These are phyloP conservation scores for Skeletonema grethae DNA, from an alignment of 108 stramenopile genomes.

Conservation along the genomic window DNA sequence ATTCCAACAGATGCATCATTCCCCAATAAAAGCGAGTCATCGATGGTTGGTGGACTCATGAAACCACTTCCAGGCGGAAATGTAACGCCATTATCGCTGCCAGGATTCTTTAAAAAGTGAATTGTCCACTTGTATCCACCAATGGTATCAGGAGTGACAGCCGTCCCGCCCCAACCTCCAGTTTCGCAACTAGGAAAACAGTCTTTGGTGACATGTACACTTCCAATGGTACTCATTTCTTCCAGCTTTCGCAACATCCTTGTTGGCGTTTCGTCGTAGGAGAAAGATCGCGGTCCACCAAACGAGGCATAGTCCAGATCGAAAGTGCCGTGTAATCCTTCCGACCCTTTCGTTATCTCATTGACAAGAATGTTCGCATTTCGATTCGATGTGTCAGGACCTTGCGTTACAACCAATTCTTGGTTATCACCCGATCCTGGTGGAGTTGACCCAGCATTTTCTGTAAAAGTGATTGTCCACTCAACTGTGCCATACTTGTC, in stretches of 20 bases:
- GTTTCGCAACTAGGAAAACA: slow-evolving; percentile 59
- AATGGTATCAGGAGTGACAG: slow-evolving; percentile 54
- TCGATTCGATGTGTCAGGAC: slow-evolving; percentile 45
- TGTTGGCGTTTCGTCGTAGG: slow-evolving; percentile 62
- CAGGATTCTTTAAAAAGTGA: slow-evolving; percentile 70
- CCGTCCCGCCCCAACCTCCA: slow-evolving; percentile 80
- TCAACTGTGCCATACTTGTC: slow-evolving; percentile 78
- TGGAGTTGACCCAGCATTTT: slow-evolving; percentile 62
- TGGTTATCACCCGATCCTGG: slow-evolving; percentile 78
- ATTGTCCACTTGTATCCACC: slow-evolving; percentile 85
- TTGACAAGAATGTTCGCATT: slow-evolving; percentile 45
- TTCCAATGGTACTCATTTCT: slow-evolving; percentile 75
- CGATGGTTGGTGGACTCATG: slow-evolving; percentile 59
- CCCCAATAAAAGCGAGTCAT: slow-evolving; percentile 49
- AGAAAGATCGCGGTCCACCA: slow-evolving; percentile 37
- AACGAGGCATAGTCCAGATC: slow-evolving; percentile 54
- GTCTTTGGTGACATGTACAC: slow-evolving; percentile 56
- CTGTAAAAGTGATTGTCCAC: slow-evolving; percentile 64
- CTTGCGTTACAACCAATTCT: slow-evolving; percentile 50
- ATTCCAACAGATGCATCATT: slow-evolving; percentile 42
- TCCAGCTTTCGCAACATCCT: slow-evolving; percentile 66
- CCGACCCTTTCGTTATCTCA: slow-evolving; percentile 65
- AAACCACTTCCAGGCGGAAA: slow-evolving; percentile 86
- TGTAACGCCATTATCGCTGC: slow-evolving; percentile 60
- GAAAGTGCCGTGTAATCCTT: slow-evolving; percentile 68